Conservation (phyloP, 192 early-diverging fungal genomes). For the Helicostylum pulchrum region DNA sequence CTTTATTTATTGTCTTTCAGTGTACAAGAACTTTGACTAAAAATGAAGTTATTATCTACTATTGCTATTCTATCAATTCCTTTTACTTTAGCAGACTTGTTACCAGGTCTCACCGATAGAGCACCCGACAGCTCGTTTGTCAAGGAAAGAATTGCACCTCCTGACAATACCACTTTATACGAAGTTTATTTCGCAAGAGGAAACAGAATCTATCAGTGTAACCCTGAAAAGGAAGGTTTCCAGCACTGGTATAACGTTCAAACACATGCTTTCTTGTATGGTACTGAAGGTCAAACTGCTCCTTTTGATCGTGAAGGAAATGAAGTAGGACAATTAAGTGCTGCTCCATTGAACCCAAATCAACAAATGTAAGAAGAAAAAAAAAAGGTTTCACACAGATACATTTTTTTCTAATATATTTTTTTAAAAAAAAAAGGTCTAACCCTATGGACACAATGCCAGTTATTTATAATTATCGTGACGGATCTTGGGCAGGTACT, state of each 20-base stretch:
- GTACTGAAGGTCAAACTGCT: constrained; percentile 9
- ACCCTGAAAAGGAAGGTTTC: constrained; percentile 23
- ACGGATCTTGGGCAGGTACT: constrained; percentile 26
- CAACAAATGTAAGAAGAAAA: constrained; percentile 27
- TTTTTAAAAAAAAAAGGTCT: constrained; percentile 21
- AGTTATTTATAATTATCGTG: constrained; percentile 16
- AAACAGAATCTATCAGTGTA: constrained; percentile 24
- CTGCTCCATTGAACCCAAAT: constrained; percentile 15
- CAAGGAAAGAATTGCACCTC: constrained; percentile 22
- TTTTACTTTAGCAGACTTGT: constrained; percentile 5
- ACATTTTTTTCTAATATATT: background rate
- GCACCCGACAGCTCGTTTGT: constrained; percentile 10
- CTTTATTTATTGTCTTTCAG: no score
- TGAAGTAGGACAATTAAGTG: constrained; percentile 19
- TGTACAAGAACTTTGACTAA: background rate
- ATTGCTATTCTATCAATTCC: background rate
- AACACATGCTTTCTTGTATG: constrained; percentile 25
- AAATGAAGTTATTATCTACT: constrained; percentile 11
- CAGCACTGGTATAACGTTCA: constrained; percentile 32
- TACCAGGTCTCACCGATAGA: constrained; percentile 2
- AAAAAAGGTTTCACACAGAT: background rate
- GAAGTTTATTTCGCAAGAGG: constrained; percentile 25
- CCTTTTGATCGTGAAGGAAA: constrained; percentile 23
- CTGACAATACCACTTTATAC: constrained; percentile 6
- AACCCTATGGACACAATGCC: constrained; percentile 10